Conservation (phyloP, 495 filamentous ascomycete genomes). For the Hypoxylon crocopeplum region DNA sequence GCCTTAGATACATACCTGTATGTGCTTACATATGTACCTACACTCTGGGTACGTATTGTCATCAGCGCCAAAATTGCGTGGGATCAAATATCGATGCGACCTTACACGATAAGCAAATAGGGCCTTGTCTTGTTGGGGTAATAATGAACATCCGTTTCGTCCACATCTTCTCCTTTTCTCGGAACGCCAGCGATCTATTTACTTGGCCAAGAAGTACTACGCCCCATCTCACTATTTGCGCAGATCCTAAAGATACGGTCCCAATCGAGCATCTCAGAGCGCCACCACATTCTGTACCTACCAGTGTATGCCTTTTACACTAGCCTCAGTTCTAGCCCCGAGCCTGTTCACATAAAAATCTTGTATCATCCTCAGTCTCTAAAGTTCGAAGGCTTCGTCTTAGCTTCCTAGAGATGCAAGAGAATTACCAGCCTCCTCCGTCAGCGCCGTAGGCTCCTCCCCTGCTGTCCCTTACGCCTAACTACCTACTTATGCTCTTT, state of each 20-base stretch:
- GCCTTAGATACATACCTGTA: not conserved
- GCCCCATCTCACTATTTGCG: conserved; percentile 8
- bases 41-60: not conserved
- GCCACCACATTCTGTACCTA: conserved; percentile 7
- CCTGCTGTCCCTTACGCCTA: no score
- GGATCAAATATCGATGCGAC: conserved; percentile 24
- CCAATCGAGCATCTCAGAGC: conserved; percentile 5
- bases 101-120: conserved; percentile 26
- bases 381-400: not conserved
- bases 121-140: conserved; percentile 21
- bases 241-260: conserved; percentile 2
- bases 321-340: conserved; percentile 7
- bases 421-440: not conserved
- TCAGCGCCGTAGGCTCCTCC: conserved; percentile 1
- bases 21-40: not conserved
- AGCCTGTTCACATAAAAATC: conserved; percentile 12
- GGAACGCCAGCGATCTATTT: conserved; percentile 3
- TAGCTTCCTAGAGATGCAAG: not conserved
- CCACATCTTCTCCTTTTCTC: conserved; percentile 9
- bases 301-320: not conserved
- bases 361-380: not conserved
- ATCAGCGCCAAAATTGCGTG: conserved; percentile 1
- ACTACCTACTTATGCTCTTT: not conserved
- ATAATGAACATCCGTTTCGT: not conserved
- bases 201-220: conserved; percentile 8